A percentile compares a stretch with the other conserved stretches of the same genome.
Evolutionary conservation across 257 asterid species (phyloP).

Genomic region (Catharanthus roseus): DNA sequence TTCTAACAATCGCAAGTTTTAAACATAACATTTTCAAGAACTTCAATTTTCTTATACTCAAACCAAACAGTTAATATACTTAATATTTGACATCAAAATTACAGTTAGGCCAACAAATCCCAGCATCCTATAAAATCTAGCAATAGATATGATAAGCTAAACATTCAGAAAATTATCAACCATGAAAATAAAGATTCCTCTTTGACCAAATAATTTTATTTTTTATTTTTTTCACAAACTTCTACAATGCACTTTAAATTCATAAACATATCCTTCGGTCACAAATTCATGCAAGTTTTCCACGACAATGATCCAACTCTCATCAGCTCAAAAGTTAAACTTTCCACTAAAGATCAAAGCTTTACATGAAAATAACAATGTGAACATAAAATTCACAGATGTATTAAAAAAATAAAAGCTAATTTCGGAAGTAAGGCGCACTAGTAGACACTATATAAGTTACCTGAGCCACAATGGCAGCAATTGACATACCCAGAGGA

Average conservation of each 20-base stretch:
- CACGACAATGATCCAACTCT: neutral
- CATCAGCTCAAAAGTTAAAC: neutral
- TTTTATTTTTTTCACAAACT: too few species aligned
- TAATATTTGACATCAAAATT: neutral
- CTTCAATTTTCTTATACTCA: neutral
- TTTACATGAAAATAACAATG: constrained; percentile 9
- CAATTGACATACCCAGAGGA: constrained; percentile 89
- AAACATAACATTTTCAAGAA: neutral
- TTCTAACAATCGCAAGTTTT: neutral
- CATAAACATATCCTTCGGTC: neutral
- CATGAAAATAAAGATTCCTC: neutral
- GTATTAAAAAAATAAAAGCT: neutral
- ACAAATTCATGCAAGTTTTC: neutral
- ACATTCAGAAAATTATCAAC: neutral
- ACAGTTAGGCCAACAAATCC: neutral
- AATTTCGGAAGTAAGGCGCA: neutral
- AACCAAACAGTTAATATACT: neutral
- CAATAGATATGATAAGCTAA: neutral
- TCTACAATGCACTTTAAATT: neutral
- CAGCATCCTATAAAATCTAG: neutral
- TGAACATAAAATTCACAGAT: neutral
- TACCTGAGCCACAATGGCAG: constrained; percentile 82
- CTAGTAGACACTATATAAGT: neutral
- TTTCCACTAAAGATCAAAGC: neutral
- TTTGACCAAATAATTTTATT: neutral